Conservation (phyloP, 2,329 filamentous ascomycete genomes). For the Paecilomyces variotii region DNA sequence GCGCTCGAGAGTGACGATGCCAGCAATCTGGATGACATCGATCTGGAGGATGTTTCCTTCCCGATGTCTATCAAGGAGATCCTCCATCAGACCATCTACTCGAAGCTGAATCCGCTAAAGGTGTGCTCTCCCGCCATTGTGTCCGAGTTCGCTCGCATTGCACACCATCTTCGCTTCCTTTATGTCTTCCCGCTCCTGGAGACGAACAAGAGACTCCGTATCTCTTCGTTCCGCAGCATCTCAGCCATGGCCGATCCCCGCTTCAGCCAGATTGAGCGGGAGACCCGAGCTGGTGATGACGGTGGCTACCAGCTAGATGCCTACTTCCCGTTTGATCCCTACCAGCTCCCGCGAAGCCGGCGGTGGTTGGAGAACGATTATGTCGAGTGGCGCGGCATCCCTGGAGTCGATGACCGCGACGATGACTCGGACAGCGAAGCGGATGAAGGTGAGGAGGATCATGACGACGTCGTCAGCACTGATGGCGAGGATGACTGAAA, state of each 20-base stretch:
- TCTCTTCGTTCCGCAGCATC: slow-evolving; percentile 56
- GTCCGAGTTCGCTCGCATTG: slow-evolving; percentile 79
- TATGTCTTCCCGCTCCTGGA: slow-evolving; percentile 86
- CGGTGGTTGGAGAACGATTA: slow-evolving; percentile 83
- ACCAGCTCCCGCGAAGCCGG: slow-evolving; percentile 78
- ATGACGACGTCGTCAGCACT: slow-evolving; percentile 35
- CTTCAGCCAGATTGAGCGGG: slow-evolving; percentile 43
- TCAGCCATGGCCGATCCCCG: slow-evolving; percentile 28
- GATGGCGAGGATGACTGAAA: slow-evolving; percentile 30
- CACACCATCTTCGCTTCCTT: slow-evolving; percentile 76
- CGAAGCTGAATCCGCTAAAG: slow-evolving; percentile 86
- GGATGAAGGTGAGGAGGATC: slow-evolving; percentile 23
- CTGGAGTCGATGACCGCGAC: slow-evolving; percentile 55
- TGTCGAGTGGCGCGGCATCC: slow-evolving; percentile 67
- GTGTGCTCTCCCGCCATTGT: slow-evolving; percentile 89
- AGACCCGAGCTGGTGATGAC: slow-evolving; percentile 57
- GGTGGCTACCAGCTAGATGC: slow-evolving; percentile 79
- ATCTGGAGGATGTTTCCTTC: slow-evolving; percentile 69
- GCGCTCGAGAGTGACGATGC: slow-evolving; percentile 47
- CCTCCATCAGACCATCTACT: slow-evolving; percentile 71
- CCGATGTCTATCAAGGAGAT: slow-evolving; percentile 64
- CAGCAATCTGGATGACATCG: slow-evolving; percentile 45
- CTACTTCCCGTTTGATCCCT: slow-evolving; percentile 97
- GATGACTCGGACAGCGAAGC: slow-evolving; percentile 39
- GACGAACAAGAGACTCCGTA: slow-evolving; percentile 79